Evolutionary conservation across 805 yeast genomes (phyloP).

Genomic region (Wickerhamomyces ciferrii): DNA sequence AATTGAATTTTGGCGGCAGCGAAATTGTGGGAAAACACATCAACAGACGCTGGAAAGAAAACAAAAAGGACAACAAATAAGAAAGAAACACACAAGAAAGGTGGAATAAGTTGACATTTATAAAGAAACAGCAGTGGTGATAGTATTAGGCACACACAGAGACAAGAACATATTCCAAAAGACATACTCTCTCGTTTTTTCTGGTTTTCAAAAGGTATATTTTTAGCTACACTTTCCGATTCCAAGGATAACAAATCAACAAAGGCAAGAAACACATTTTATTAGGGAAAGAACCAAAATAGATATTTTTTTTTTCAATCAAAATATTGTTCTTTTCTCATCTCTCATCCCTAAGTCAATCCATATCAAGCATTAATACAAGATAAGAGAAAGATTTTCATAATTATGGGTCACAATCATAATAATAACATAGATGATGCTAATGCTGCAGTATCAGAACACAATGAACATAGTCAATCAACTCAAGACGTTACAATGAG

Average conservation of each 20-base stretch:
- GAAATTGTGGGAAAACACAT: background rate
- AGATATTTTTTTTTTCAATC: no score
- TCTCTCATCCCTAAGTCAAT: no score
- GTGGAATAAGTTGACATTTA: no score
- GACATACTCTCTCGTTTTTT: background rate
- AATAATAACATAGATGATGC: background rate
- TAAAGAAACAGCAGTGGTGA: no score
- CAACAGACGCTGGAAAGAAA: background rate
- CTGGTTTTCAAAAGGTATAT: background rate
- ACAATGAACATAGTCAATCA: constrained; percentile 5
- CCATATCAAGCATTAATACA: no score
- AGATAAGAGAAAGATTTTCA: no score
- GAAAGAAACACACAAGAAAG: no score
- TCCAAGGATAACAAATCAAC: background rate
- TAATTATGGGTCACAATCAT: background rate
- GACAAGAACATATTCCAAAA: no score
- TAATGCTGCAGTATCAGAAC: background rate
- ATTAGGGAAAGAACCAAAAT: no score
- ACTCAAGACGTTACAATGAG: constrained; percentile 21
- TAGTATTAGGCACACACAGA: no score
- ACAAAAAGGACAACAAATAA: background rate
- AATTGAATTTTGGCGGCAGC: background rate
- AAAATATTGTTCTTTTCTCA: no score
- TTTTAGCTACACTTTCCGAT: background rate
- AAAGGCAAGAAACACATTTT: background rate